Conservation (phyloP, 129 eudicot species). For the Artemisia argyi region DNA sequence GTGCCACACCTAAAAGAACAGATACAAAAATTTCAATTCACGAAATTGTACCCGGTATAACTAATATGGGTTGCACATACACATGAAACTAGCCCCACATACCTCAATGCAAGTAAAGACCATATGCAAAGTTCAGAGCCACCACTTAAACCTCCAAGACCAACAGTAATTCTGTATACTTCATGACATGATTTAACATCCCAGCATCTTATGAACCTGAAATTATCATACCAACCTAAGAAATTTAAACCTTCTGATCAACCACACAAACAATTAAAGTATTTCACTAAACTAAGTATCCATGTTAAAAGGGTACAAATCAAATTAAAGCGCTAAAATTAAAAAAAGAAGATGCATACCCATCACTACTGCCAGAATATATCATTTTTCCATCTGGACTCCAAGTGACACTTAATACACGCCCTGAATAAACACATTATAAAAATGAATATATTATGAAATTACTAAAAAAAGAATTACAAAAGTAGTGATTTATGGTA, state of each 20-base stretch:
- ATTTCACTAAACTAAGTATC: neutral
- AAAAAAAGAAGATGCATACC: slow-evolving; percentile 43
- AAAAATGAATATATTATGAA: neutral
- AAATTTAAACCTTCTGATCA: neutral
- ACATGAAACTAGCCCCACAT: neutral
- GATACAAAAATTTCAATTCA: neutral
- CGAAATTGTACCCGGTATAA: neutral
- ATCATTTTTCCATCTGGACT: slow-evolving; percentile 71
- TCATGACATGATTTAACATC: slow-evolving; percentile 60
- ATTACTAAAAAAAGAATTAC: neutral
- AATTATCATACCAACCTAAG: neutral
- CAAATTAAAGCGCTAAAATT: too few species aligned
- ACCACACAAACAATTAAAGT: neutral
- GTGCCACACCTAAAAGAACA: slow-evolving; percentile 65
- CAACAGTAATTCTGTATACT: slow-evolving; percentile 87
- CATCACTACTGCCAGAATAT: slow-evolving; percentile 94
- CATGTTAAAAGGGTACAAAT: neutral
- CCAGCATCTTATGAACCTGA: slow-evolving; percentile 94
- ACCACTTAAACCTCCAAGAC: slow-evolving; percentile 73
- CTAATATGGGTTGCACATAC: neutral
- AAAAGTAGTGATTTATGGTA: neutral
- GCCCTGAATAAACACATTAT: slow-evolving; percentile 46
- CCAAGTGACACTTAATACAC: slow-evolving; percentile 85
- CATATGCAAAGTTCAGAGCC: slow-evolving; percentile 86
- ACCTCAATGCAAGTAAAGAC: slow-evolving; percentile 93